Evolutionary conservation across 2,329 filamentous ascomycete genomes (phyloP).

Genomic region (Parastagonospora avenae): DNA sequence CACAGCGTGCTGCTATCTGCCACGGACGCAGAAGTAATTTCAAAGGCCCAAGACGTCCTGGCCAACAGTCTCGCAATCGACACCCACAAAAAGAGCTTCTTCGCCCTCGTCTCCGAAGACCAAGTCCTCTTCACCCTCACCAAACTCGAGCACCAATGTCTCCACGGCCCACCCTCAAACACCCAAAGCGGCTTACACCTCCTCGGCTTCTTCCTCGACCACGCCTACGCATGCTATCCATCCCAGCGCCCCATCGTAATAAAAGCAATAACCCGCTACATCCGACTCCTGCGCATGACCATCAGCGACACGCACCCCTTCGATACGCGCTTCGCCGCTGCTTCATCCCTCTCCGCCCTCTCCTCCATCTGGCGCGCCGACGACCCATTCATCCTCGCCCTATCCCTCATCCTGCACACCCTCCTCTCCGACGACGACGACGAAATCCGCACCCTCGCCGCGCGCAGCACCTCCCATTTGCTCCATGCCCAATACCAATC

Average conservation of each 20-base stretch:
- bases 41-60: conserved; percentile 35
- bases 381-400: conserved; percentile 22
- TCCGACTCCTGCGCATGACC: conserved; percentile 36
- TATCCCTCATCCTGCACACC: conserved; percentile 53
- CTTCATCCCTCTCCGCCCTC: conserved; percentile 59
- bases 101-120: conserved; percentile 15
- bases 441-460: conserved; percentile 74
- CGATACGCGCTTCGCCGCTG: conserved; percentile 67
- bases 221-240: conserved; percentile 17
- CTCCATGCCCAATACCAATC: conserved; percentile 38
- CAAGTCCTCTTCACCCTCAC: conserved; percentile 22
- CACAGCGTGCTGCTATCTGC: conserved; percentile 22
- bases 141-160: conserved; percentile 34
- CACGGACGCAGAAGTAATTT: conserved; percentile 33
- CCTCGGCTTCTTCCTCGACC: conserved; percentile 40
- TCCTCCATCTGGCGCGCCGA: conserved; percentile 24
- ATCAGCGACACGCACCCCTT: conserved; percentile 56
- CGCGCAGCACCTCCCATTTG: conserved; percentile 56
- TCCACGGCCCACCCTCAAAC: conserved; percentile 35
- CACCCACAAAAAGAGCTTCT: conserved; percentile 14
- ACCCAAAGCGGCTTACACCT: conserved; percentile 38
- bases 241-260: conserved; percentile 9
- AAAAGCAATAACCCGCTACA: conserved; percentile 25
- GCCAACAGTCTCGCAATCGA: conserved; percentile 22
- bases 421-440: conserved; percentile 82